Evolutionary conservation across 768 basidiomycete species (phyloP), one percentile per base, ranked within the genome.

Genomic region (Auricularia cornea): DNA sequence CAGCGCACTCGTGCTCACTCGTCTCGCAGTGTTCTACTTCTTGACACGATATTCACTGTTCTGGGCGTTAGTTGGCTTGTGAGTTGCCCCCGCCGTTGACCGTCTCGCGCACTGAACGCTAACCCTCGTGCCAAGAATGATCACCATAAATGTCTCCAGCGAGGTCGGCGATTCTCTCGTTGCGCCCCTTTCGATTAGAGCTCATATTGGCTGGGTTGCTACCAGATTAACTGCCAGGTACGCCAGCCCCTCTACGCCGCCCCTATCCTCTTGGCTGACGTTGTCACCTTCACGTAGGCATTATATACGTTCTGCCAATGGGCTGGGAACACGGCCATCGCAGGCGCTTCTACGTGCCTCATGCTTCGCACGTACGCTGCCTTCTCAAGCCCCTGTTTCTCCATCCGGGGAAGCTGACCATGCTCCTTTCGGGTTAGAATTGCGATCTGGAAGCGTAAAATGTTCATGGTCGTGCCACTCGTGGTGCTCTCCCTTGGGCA

Each of bases 41-140:
- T 74, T 87, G 30, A 86, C 84, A 70, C 83, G 88, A 65, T 89
- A 89, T 71, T 86, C 84, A 71, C 83, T 89, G 78, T 68, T 89
- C n/a, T 76, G 83, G 63, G 80, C 87, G 3, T 78, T 88, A 68
- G 71, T 85, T 65, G 86, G 88, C 63, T 66, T 89, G 87, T 86
- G 69, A 74, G 83, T 74, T 48, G 11, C 20, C 20, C 44, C 6
- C 44, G 11, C 16, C 44, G 20, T 20, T 40, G 18, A 8, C 8
- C 8, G 8, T 18, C 8, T 31, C 11, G 54, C 32, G 35, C 30
- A 28, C 20, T 33, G 52, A 41, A 56, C 20, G 20, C 30, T 35
- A 38, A 60, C 28, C 2, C 12, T 26, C n/a, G 40, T 6, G 20
- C 31, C 28, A 61, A 89, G 87, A 66, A 82, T 88, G 38, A 74